Conservation (phyloP, 495 filamentous ascomycete genomes). For the Aspergillus bridgeri region DNA sequence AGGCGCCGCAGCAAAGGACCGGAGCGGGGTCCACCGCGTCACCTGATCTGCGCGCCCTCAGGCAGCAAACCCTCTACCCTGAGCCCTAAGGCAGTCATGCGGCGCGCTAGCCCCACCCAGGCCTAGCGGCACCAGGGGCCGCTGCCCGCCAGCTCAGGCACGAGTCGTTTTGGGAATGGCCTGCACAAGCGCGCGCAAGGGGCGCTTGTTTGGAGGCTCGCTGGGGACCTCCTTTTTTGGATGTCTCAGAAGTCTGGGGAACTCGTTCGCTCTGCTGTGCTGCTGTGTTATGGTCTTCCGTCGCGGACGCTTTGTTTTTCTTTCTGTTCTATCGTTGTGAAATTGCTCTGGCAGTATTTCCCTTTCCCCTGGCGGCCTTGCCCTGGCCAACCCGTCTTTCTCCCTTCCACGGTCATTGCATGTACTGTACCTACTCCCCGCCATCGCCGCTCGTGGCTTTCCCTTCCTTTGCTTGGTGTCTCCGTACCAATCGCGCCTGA, state of each 20-base stretch:
- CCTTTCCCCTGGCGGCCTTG: conserved; percentile 4
- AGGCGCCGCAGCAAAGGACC: neutral
- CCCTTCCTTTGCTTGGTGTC: conserved; percentile 14
- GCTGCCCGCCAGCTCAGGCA: conserved; percentile 15
- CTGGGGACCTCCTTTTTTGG: conserved; percentile 32
- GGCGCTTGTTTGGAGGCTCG: conserved; percentile 35
- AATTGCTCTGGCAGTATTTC: conserved; percentile 35
- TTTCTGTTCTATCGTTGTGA: conserved; percentile 17
- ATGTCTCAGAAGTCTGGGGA: conserved; percentile 33
- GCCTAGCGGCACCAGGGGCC: conserved; percentile 5
- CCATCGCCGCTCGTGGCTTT: conserved; percentile 26
- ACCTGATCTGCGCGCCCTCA: neutral
- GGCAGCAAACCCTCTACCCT: neutral
- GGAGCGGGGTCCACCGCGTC: neutral
- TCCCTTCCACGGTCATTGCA: neutral
- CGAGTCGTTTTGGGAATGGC: conserved; percentile 13
- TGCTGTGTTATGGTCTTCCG: conserved; percentile 14
- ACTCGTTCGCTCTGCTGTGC: conserved; percentile 15
- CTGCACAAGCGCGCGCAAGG: conserved; percentile 42
- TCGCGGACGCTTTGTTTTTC: conserved; percentile 14
- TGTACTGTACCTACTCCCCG: conserved; percentile 14
- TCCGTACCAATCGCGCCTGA: conserved; percentile 10
- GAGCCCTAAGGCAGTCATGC: neutral
- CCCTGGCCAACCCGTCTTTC: neutral
- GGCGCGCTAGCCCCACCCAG: neutral